Evolutionary conservation across 345 rosid genomes (phyloP).

Genomic region (Brassica nigra): DNA sequence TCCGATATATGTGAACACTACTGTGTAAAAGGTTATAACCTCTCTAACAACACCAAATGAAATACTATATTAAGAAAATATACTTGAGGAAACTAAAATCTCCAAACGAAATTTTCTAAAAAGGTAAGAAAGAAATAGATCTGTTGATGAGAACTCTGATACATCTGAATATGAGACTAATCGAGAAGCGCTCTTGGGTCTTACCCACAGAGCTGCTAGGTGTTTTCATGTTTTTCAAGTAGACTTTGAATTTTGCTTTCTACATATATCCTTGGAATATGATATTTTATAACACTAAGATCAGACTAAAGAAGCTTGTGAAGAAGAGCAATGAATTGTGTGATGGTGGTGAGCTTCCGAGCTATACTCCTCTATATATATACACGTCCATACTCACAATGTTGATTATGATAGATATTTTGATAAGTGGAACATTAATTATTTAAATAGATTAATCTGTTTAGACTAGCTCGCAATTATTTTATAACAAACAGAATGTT

Average conservation of each 20-base stretch:
- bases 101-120: not conserved
- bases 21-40: not conserved
- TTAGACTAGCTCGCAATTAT: not conserved
- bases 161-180: conserved; percentile 39
- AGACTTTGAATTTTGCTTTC: not conserved
- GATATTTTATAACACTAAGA: not conserved
- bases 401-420: not conserved
- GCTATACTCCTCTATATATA: conserved; percentile 7
- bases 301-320: conserved; percentile 11
- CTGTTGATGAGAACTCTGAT: conserved; percentile 42
- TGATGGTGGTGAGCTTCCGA: conserved; percentile 23
- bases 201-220: conserved; percentile 4
- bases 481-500: not conserved
- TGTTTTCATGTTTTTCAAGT: conserved; percentile 33
- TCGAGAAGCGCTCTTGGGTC: conserved; percentile 35
- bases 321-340: conserved; percentile 9
- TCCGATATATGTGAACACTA: not conserved
- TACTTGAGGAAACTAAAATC: not conserved
- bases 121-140: conserved; percentile 31
- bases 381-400: not conserved
- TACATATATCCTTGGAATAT: not conserved
- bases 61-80: not conserved
- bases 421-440: not conserved
- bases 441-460: not conserved
- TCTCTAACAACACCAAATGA: conserved; percentile 10